Evolutionary conservation across 75 land plant species (phyloP).

Genomic region (Picea sitchensis): DNA sequence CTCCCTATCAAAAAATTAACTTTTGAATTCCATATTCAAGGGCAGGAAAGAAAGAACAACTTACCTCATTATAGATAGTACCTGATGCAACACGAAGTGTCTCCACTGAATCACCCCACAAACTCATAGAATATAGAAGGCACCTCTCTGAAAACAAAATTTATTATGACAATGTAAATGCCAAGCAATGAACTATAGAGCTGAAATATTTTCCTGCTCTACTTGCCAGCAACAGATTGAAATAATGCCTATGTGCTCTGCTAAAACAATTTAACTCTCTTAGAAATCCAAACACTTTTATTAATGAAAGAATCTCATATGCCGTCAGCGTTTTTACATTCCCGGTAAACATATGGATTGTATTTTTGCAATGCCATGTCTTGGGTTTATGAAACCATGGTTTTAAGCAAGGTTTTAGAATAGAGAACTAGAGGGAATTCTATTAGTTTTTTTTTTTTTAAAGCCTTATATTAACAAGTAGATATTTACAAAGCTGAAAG

Average conservation of each 20-base stretch:
- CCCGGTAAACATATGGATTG: not conserved
- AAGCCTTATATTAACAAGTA: not conserved
- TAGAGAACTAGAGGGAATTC: not conserved
- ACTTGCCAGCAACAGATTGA: not conserved
- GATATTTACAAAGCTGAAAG: too few relatives aligned
- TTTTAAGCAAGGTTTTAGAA: not conserved
- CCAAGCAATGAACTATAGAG: conserved; percentile 1
- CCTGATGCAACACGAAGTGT: conserved; percentile 81
- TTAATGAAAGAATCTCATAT: not conserved
- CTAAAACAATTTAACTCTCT: not conserved
- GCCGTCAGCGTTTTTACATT: not conserved
- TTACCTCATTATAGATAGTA: conserved; percentile 93
- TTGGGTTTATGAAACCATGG: not conserved
- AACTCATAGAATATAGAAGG: conserved; percentile 86
- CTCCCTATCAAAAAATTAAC: not conserved
- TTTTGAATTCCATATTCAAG: not conserved
- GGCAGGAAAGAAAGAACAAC: not conserved
- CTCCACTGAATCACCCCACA: conserved; percentile 65
- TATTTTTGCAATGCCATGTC: not conserved
- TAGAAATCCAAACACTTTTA: not conserved
- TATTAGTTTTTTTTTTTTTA: not conserved
- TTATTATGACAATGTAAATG: not conserved
- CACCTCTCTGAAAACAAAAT: conserved; percentile 63
- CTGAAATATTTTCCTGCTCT: not conserved
- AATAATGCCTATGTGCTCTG: not conserved